phyloP scores from a whole-genome alignment of 2,329 filamentous ascomycete species.

The Trichoderma sp. region DNA sequence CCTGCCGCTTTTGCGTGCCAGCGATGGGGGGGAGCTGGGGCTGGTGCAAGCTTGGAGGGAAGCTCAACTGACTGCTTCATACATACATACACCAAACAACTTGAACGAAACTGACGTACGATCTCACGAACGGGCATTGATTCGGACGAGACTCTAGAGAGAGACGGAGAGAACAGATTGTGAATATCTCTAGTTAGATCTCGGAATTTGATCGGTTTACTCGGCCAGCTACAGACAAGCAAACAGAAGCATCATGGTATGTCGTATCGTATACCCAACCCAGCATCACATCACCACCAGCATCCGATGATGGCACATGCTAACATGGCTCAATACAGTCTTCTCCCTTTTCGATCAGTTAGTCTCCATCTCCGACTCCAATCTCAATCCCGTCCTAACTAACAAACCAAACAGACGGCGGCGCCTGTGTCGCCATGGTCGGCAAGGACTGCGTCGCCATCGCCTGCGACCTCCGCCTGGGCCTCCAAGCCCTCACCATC shows the following conservation, averaged over 20 bases:
- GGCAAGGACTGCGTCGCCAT: slow-evolving; percentile 99
- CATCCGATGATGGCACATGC: slow-evolving; percentile 21
- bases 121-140: not conserved
- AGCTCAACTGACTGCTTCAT: not conserved
- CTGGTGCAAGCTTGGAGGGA: slow-evolving; percentile 6
- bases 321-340: slow-evolving; percentile 50
- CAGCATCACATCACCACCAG: not conserved
- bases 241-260: slow-evolving; percentile 31
- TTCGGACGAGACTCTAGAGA: not conserved
- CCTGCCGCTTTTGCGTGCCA: slow-evolving; percentile 18
- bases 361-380: slow-evolving; percentile 30
- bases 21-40: not conserved
- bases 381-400: not conserved
- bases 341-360: slow-evolving; percentile 95
- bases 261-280: not conserved
- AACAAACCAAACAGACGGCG: slow-evolving; percentile 58
- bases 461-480: slow-evolving; percentile 96
- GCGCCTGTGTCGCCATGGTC: slow-evolving; percentile 97
- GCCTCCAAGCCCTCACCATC: slow-evolving; percentile 92
- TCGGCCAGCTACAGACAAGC: not conserved
- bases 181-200: not conserved
- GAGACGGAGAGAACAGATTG: not conserved
- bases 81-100: not conserved
- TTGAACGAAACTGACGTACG: not conserved
- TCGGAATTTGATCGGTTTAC: not conserved